Conservation (phyloP, 495 filamentous ascomycete species). For the Aspergillus cavernicola region DNA sequence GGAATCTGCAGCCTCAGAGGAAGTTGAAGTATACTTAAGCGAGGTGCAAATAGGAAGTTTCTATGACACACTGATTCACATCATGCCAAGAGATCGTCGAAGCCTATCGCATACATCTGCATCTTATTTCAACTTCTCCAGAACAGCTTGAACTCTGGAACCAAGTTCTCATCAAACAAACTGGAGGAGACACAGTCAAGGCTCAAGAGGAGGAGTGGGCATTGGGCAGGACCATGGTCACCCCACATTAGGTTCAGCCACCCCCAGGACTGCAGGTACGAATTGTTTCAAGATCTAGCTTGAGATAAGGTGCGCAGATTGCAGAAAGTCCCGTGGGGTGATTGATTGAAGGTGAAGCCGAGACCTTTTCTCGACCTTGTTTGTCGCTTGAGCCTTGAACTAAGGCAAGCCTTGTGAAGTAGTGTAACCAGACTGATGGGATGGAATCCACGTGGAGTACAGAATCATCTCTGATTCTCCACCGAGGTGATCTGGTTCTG, state of each 20-base stretch:
- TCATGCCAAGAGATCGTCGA: slow-evolving; percentile 7
- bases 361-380: too few species aligned
- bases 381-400: not conserved
- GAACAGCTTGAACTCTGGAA: too few species aligned
- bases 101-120: slow-evolving; percentile 3
- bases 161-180: too few species aligned
- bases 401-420: not conserved
- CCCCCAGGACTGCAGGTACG: too few species aligned
- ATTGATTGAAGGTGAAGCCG: too few species aligned
- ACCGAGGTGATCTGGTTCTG: not conserved
- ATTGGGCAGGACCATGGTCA: too few species aligned
- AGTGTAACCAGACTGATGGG: slow-evolving; percentile 3
- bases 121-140: slow-evolving; percentile 4
- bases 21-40: not conserved
- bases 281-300: too few species aligned
- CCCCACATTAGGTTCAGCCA: too few species aligned
- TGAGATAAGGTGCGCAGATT: too few species aligned
- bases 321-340: too few species aligned
- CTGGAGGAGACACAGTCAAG: not conserved
- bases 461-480: not conserved
- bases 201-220: not conserved
- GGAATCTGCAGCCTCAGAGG: too few species aligned
- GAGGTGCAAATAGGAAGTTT: not conserved
- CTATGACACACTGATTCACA: slow-evolving; percentile 1
- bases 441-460: slow-evolving; percentile 4